Evolutionary conservation across 2,329 filamentous ascomycete species (phyloP), one percentile per base, ranked within the genome.

Genomic region (Trichoderma gracile): DNA sequence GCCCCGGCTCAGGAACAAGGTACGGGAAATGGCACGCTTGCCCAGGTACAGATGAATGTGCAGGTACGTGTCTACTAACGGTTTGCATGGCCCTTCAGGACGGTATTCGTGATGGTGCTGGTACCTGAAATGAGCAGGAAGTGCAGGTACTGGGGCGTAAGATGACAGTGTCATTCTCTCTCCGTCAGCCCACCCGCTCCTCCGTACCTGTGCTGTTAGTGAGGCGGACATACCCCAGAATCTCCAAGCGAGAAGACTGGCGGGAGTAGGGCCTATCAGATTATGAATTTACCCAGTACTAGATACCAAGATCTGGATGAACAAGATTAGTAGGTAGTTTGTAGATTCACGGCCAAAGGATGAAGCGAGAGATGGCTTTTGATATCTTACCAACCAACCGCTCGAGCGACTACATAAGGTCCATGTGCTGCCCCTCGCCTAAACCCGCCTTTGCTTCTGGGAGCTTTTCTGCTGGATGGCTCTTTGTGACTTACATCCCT

Each of bases 381-480:
- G 19, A 14, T 14, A 50, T 60, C 19, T 8, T 12, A 17, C 19
- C 38, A 56, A 23, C 33, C 52, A 55, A 25, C 55, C 23, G 12
- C 25, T 42, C 43, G 30, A 47, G 42, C 43, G 60, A 63, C 30
- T 47, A 53, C 30, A 63, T 63, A 63, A 56, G 56, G 52, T 49
- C 50, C 52, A 56, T 47, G 43, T 21, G 46, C 42, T 12, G 27
- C 50, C 50, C 60, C 52, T 38, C 25, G 15, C 45, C 46, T 30
- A 30, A 30, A 5, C 21, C 17, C 6, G 10, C 5, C 6, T 21
- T 38, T 30, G 25, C 33, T 33, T 23, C 12, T 61, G 38, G 15
- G 3, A 7, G 45, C 21, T 45, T 27, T 43, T 33, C 8, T 46
- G 5, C 47, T 38, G 3, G 33, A 38, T 19, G 17, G 47, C 10